A percentile compares a stretch with the other conserved stretches of the same genome.
These are phyloP conservation scores for Aureobasidium vineae DNA, from an alignment of 2,329 filamentous ascomycete genomes.

Conservation along the genomic window DNA sequence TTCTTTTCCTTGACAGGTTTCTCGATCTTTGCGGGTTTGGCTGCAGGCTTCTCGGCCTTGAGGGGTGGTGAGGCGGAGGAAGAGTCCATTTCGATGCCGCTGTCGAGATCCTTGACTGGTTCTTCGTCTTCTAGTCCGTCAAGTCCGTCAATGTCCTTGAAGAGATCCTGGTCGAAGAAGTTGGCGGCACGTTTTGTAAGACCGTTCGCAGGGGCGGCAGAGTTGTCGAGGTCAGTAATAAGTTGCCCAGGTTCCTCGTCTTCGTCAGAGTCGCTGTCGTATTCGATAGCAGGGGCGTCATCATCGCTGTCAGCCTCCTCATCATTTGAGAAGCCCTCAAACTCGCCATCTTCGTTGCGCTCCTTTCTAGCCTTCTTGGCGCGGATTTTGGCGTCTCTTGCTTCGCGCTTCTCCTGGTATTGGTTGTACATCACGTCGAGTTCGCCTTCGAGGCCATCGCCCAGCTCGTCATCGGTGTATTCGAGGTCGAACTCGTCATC, in stretches of 20 bases:
- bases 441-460: slow-evolving; percentile 77
- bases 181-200: slow-evolving; percentile 81
- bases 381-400: slow-evolving; percentile 79
- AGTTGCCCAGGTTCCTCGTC: slow-evolving; percentile 49
- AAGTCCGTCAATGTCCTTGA: slow-evolving; percentile 73
- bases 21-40: slow-evolving; percentile 32
- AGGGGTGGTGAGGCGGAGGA: slow-evolving; percentile 32
- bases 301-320: slow-evolving; percentile 58
- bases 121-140: slow-evolving; percentile 53
- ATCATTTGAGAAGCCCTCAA: slow-evolving; percentile 79
- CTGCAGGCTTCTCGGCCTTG: slow-evolving; percentile 30
- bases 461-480: slow-evolving; percentile 68
- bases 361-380: slow-evolving; percentile 85
- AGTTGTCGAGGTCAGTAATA: slow-evolving; percentile 61
- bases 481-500: slow-evolving; percentile 48
- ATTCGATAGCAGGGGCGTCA: slow-evolving; percentile 57
- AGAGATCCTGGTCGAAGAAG: slow-evolving; percentile 95
- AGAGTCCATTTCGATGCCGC: slow-evolving; percentile 41
- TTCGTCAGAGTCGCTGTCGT: slow-evolving; percentile 62
- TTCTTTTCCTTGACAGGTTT: slow-evolving; percentile 26
- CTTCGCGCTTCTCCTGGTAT: slow-evolving; percentile 76
- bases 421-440: slow-evolving; percentile 84
- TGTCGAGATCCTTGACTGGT: slow-evolving; percentile 48
- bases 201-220: slow-evolving; percentile 51
- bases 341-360: slow-evolving; percentile 75